These are phyloP conservation scores for Boletus subparvulus DNA, from an alignment of 768 basidiomycete species.

Conservation along the genomic window DNA sequence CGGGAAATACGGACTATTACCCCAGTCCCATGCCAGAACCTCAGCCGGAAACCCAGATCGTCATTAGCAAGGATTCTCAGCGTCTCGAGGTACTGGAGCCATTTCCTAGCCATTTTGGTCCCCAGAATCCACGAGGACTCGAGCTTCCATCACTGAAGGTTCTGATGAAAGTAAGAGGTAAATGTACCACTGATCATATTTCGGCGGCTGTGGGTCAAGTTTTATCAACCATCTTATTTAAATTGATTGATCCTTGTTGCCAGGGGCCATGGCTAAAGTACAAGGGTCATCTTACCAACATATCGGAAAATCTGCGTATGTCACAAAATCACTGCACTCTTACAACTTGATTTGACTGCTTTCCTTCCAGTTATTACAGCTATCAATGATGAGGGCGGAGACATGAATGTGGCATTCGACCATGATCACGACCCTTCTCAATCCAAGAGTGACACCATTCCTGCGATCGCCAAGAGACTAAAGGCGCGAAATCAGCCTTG, in stretches of 20 bases:
- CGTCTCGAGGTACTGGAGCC: constrained; percentile 86
- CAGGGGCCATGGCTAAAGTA: constrained; percentile 99
- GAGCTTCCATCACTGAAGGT: constrained; percentile 85
- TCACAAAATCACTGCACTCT: constrained; percentile 14
- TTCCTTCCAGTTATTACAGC: constrained; percentile 79
- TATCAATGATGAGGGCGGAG: constrained; percentile 91
- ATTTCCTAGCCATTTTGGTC: constrained; percentile 73
- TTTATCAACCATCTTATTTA: neutral
- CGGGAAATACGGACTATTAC: constrained; percentile 72
- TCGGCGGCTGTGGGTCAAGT: constrained; percentile 78
- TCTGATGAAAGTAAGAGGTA: constrained; percentile 90
- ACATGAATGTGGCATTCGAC: constrained; percentile 90
- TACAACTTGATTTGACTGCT: neutral
- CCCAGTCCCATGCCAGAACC: constrained; percentile 74
- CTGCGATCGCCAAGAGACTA: constrained; percentile 85
- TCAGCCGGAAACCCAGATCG: constrained; percentile 70
- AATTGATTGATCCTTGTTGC: constrained; percentile 3
- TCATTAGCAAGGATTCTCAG: constrained; percentile 76
- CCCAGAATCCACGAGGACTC: constrained; percentile 47
- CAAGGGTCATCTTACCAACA: constrained; percentile 95
- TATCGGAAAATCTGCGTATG: constrained; percentile 91
- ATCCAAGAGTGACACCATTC: constrained; percentile 74
- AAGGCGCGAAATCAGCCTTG: constrained; percentile 84
- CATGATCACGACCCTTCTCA: constrained; percentile 49
- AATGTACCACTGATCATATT: constrained; percentile 99